Conservation (phyloP, 345 rosid genomes). For the Excoecaria agallocha region DNA sequence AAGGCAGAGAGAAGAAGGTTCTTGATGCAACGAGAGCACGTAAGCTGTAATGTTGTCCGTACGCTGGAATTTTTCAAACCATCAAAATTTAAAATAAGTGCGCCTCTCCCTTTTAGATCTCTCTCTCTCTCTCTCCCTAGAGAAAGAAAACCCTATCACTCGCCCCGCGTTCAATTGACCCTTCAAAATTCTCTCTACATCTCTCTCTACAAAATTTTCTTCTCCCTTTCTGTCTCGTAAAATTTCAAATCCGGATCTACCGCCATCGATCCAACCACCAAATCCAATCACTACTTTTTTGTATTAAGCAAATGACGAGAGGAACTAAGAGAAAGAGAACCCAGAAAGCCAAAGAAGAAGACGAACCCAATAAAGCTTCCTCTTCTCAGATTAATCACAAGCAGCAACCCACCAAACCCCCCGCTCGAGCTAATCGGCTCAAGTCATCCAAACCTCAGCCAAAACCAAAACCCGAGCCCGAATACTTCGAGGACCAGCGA, state of each 20-base stretch:
- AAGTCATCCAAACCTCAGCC: constrained; percentile 48
- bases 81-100: background rate
- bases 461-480: constrained; percentile 58
- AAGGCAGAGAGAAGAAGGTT: no score
- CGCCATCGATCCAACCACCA: constrained; percentile 4
- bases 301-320: constrained; percentile 18
- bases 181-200: background rate
- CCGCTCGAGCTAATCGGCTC: constrained; percentile 49
- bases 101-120: background rate
- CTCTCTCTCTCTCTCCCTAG: no score
- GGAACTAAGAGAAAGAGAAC: constrained; percentile 26
- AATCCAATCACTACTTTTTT: background rate
- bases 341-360: constrained; percentile 15
- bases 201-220: no score
- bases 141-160: background rate
- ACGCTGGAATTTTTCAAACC: background rate
- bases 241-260: constrained; percentile 15
- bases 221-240: background rate
- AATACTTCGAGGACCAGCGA: constrained; percentile 80
- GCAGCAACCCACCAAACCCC: constrained; percentile 12
- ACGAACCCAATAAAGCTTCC: constrained; percentile 2
- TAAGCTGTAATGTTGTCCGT: no score
- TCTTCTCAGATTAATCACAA: background rate
- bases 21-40: no score
- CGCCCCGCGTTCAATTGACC: background rate